phyloP scores from a whole-genome alignment of 2,329 filamentous ascomycete species.

The Cryphonectria parasitica region DNA sequence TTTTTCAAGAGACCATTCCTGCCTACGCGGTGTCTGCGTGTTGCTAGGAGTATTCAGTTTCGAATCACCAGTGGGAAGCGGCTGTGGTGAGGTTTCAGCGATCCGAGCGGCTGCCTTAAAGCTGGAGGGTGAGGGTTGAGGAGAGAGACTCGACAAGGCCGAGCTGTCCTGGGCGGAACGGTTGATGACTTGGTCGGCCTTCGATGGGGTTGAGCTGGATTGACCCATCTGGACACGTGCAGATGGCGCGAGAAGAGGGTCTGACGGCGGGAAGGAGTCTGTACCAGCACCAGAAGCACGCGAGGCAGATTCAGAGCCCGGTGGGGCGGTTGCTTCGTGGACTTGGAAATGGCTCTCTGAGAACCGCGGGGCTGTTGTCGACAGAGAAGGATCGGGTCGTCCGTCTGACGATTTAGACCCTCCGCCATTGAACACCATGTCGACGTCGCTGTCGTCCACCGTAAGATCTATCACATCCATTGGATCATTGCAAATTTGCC shows the following conservation, averaged over 20 bases:
- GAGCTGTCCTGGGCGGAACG: constrained; percentile 13
- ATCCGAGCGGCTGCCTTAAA: constrained; percentile 8
- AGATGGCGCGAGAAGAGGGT: constrained; percentile 21
- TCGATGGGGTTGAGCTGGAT: constrained; percentile 17
- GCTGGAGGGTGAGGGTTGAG: constrained; percentile 2
- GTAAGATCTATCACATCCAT: constrained; percentile 27
- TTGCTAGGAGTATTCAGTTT: constrained; percentile 35
- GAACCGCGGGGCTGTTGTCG: constrained; percentile 4
- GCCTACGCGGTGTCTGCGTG: constrained; percentile 39
- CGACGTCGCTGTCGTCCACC: constrained; percentile 19
- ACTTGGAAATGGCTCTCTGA: constrained; percentile 26
- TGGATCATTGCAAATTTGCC: not conserved
- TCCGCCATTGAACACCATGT: constrained; percentile 15
- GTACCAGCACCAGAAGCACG: constrained; percentile 7
- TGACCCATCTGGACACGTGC: constrained; percentile 18
- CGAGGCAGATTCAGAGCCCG: not conserved
- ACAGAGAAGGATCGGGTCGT: constrained; percentile 7
- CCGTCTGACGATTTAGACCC: not conserved
- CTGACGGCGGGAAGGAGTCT: constrained; percentile 14
- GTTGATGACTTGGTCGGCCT: not conserved
- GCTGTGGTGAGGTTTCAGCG: constrained; percentile 13
- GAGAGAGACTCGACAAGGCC: constrained; percentile 4
- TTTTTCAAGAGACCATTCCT: constrained; percentile 48
- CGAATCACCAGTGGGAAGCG: constrained; percentile 14
- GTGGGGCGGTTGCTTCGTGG: constrained; percentile 15